Evolutionary conservation across 108 stramenopile genomes (phyloP).

Genomic region (Cyclotella sp.): DNA sequence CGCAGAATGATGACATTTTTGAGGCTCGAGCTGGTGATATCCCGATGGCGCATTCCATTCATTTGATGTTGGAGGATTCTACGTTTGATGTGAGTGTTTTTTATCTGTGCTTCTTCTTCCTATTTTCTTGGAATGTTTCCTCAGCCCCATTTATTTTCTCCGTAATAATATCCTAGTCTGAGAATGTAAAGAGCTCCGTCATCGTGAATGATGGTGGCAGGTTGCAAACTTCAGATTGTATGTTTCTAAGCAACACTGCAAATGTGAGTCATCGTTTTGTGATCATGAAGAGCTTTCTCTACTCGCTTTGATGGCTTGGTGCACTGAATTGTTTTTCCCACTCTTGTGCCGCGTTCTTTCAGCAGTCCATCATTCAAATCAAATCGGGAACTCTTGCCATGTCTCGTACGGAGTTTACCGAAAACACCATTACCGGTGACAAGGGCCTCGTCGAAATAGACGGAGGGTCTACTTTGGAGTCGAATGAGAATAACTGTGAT

Average conservation of each 20-base stretch:
- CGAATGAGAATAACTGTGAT: constrained; percentile 33
- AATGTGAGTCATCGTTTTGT: not conserved
- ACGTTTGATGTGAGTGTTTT: constrained; percentile 25
- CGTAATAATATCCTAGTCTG: not conserved
- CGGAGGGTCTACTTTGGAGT: constrained; percentile 21
- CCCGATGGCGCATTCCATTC: constrained; percentile 30
- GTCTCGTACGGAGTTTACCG: constrained; percentile 25
- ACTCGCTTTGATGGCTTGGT: not conserved
- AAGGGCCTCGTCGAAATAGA: constrained; percentile 28
- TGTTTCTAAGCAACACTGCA: constrained; percentile 39
- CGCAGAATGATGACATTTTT: constrained; percentile 17
- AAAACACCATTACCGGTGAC: constrained; percentile 23
- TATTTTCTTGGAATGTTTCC: not conserved
- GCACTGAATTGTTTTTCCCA: not conserved
- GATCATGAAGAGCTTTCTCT: not conserved
- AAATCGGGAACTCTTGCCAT: constrained; percentile 38
- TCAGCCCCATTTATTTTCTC: not conserved
- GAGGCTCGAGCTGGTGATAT: constrained; percentile 2
- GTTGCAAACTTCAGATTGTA: constrained; percentile 20
- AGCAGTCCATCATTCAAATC: constrained; percentile 27
- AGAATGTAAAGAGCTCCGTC: constrained; percentile 29
- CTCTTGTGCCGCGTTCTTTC: not conserved
- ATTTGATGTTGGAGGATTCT: constrained; percentile 20
- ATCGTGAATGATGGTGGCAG: constrained; percentile 39
- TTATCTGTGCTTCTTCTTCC: not conserved